Evolutionary conservation across 768 basidiomycete species (phyloP), one percentile per base, ranked within the genome.

Genomic region (Amanita molliuscula): DNA sequence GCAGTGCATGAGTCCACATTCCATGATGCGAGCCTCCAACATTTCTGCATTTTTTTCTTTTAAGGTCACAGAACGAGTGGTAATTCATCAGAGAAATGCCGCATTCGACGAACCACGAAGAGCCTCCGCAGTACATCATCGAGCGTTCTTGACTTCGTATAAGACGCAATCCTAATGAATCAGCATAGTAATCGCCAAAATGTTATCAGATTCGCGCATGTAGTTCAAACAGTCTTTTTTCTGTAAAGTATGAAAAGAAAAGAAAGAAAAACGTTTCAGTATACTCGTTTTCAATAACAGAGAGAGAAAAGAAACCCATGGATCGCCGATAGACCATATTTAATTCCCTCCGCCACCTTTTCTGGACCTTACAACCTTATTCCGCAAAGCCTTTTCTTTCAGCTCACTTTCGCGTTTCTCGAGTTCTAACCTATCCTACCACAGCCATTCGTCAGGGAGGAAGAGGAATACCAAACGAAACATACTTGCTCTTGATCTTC

Each of bases 321-420:
- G 28, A 38, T 15, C 18, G 15, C 35, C 43, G 20, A 6, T 44
- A n/a, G 23, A 15, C 43, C 43, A 34, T 37, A 37, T 36, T 38
- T 28, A 48, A 38, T 48, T 48, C n/a, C 35, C 47, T 23, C 53
- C 54, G 52, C 56, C 54, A 53, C 57, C 67, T 61, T 84, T 87
- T 55, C 86, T 71, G 26, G 82, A 84, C 60, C 82, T 72, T 60
- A 76, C 66, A 47, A 91, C 88, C 61, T 91, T 91, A 59, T 90
- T 89, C 59, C 88, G 76, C 61, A 91, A 63, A 11, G 88, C 86
- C 61, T 69, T 78, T 57, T 91, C 88, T 61, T 88, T 90, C 53
- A 90, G 61, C 59, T 91, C 88, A 54, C 76, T 88, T 60, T 91
- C 88, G 51, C 83, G 65, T 55, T 69, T 77, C 57, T 79, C 78